Percentiles rank a stretch among this genome's conserved stretches.
phyloP scores from a whole-genome alignment of 495 filamentous ascomycete species.

The Penicillium silybi region DNA sequence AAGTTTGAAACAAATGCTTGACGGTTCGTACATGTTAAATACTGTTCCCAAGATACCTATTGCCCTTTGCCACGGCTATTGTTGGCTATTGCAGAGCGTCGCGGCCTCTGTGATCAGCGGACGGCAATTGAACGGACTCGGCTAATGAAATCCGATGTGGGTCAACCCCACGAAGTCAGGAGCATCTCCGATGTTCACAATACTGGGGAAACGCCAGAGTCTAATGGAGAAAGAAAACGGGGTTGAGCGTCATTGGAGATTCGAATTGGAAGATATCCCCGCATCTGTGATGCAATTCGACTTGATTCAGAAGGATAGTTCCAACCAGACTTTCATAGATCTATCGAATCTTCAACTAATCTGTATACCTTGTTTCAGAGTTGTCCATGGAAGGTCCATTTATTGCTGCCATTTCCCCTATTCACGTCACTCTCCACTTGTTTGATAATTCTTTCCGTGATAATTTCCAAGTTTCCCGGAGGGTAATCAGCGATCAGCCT shows the following conservation, averaged over 20 bases:
- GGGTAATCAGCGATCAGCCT: too few species aligned
- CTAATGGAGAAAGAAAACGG: not conserved
- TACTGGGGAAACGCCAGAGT: slow-evolving; percentile 5
- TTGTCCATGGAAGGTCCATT: too few species aligned
- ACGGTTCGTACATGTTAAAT: not conserved
- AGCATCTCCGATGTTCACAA: not conserved
- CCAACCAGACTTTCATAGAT: not conserved
- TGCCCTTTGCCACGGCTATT: slow-evolving; percentile 4
- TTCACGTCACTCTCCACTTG: too few species aligned
- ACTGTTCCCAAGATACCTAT: not conserved
- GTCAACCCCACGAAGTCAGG: not conserved
- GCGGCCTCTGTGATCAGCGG: slow-evolving; percentile 2
- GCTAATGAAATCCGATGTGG: slow-evolving; percentile 16
- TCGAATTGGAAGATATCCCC: not conserved
- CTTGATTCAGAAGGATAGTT: not conserved
- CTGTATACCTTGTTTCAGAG: too few species aligned
- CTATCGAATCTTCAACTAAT: too few species aligned
- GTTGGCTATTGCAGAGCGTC: slow-evolving; percentile 1
- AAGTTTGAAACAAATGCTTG: not conserved
- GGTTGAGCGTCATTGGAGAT: not conserved
- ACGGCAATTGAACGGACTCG: slow-evolving; percentile 15
- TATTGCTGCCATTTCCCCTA: too few species aligned
- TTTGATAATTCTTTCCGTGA: too few species aligned
- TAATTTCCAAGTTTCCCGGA: too few species aligned
- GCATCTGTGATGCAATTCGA: not conserved